These are phyloP conservation scores for Pittosporum tobira DNA, from an alignment of 129 eudicot genomes.

Conservation along the genomic window DNA sequence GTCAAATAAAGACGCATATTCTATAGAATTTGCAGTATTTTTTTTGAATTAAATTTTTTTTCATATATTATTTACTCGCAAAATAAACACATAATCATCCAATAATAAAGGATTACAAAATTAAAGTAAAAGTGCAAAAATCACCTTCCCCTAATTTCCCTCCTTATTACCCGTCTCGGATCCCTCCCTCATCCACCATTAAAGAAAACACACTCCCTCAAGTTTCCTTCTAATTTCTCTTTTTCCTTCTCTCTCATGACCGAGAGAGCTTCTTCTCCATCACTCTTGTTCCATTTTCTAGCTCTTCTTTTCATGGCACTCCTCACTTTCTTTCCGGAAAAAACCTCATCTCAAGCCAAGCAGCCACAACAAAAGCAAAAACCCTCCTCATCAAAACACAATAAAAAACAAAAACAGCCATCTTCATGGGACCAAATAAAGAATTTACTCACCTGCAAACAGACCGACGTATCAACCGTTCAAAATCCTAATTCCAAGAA, in stretches of 20 bases:
- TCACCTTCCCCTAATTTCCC: background rate
- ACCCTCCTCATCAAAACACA: conserved; percentile 31
- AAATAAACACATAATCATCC: background rate
- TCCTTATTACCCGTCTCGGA: conserved; percentile 24
- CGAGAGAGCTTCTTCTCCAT: conserved; percentile 8
- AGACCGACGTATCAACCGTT: conserved; percentile 40
- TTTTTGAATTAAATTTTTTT: too few relatives aligned
- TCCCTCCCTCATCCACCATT: conserved; percentile 27
- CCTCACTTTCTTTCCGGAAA: conserved; percentile 36
- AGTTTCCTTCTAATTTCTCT: conserved; percentile 14
- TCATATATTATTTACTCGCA: too few relatives aligned
- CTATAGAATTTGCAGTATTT: too few relatives aligned
- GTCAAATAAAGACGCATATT: too few relatives aligned
- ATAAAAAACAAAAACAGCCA: conserved; percentile 29
- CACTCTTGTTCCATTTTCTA: conserved; percentile 3
- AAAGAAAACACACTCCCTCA: conserved; percentile 32
- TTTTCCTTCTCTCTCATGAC: conserved; percentile 26
- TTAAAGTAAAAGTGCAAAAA: background rate
- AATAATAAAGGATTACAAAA: background rate
- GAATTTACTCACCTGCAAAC: conserved; percentile 68
- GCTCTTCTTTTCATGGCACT: conserved; percentile 36
- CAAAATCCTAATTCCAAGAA: conserved; percentile 38
- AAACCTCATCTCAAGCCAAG: conserved; percentile 3
- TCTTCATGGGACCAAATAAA: conserved; percentile 90
- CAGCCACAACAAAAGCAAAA: conserved; percentile 31